Base-by-base conservation (phyloP, 352 stramenopile genomes). In the Blastocystis sp. region DNA sequence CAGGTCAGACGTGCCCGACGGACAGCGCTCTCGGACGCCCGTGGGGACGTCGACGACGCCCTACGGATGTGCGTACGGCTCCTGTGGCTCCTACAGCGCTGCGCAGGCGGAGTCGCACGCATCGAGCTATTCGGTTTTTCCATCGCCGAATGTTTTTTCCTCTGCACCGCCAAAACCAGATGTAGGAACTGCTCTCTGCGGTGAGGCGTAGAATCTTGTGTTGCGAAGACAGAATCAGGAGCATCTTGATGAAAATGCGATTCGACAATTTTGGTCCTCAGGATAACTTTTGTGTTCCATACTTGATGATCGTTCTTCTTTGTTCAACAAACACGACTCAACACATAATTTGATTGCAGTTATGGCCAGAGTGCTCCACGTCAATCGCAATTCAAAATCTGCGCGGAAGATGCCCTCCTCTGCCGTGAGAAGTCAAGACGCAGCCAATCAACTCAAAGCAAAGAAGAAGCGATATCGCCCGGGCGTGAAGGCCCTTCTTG, bases 401-500 rank as follows among this genome's bases (percentile, higher is more conserved):
- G 13, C 50, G 50, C 13, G 20, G 50, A 59, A 59, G 50, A n/a
- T n/a, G 2, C 50, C 50, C 20, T 13, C 50, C 50, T n/a, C 13
- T 59, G 20, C 13, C 50, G 50, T n/a, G 13, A n/a, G 20, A 59
- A 59, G 20, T n/a, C 13, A n/a, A n/a, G 50, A 59, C 50, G 20
- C 50, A 59, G 13, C 50, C 50, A 13, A 59, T n/a, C 50, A n/a
- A n/a, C 11, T 59, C 11, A 59, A 59, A 59, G 20, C 50, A n/a
- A 59, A 59, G 20, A 59, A 59, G 50, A 59, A 59, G 20, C 87
- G 91, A 68, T 96, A 94, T 91, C 91, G 94, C 66, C 94, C 94
- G 47, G 94, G 94, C 90, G 96, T 94, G n/a, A 93, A 96, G 23
- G 94, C 94, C 90, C 93, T 97, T 66, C 93, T 93, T 90, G 94